A percentile compares a stretch with the other conserved stretches of the same genome.
Evolutionary conservation across 169 alveolate species (phyloP).

Genomic region (Eimeria praecox): DNA sequence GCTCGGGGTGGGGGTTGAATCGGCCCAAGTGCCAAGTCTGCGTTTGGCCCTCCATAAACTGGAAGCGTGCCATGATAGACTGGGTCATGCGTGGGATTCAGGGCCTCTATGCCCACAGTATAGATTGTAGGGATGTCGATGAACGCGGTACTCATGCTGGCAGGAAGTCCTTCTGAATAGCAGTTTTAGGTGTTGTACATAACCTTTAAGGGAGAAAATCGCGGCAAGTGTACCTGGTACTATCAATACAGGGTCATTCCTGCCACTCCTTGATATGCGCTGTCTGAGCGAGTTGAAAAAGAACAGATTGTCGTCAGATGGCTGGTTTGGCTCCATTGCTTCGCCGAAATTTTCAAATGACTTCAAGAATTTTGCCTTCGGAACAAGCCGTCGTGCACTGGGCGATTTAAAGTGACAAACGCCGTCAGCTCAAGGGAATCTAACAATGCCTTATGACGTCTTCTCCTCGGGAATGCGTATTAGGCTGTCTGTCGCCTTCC

Average conservation of each 20-base stretch:
- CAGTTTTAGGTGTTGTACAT: background rate
- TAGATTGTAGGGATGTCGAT: background rate
- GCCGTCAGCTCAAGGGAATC: background rate
- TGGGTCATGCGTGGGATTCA: background rate
- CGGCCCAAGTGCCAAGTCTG: background rate
- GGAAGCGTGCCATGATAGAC: background rate
- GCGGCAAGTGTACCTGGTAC: background rate
- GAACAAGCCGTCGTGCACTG: background rate
- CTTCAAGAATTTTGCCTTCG: background rate
- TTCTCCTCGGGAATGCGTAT: background rate
- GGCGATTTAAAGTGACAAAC: background rate
- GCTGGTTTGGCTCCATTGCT: constrained; percentile 5
- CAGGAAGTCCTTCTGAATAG: background rate
- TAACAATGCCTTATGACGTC: background rate
- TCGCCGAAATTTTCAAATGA: background rate
- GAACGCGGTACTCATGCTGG: background rate
- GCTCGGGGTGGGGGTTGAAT: background rate
- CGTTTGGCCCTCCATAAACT: background rate
- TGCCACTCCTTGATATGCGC: background rate
- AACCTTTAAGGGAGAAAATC: background rate
- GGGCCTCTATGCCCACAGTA: background rate
- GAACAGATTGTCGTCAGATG: background rate
- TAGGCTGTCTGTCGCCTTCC: background rate
- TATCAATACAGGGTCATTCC: background rate
- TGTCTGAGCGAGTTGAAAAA: background rate